Percentiles rank a stretch among this genome's conserved stretches.
Evolutionary conservation across 1,284 basidiomycete genomes (phyloP).

Genomic region (Marasmius sp.): DNA sequence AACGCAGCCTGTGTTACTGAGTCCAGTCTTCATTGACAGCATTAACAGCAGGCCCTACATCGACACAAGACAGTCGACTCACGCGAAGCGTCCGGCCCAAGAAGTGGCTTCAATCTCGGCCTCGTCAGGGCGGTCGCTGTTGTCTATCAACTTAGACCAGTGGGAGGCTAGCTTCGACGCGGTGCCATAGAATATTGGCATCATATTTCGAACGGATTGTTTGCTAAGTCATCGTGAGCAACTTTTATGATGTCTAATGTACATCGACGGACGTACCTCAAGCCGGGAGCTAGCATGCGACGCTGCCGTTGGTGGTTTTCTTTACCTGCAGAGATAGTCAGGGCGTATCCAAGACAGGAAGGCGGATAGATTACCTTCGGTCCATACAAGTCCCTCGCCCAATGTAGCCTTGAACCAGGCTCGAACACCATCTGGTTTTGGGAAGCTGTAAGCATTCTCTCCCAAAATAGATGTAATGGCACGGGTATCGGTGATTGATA

Average conservation of each 20-base stretch:
- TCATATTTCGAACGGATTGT: constrained; percentile 50
- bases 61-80: constrained; percentile 18
- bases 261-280: constrained; percentile 37
- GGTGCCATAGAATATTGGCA: constrained; percentile 49
- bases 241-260: neutral
- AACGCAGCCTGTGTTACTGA: constrained; percentile 56
- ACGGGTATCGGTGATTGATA: constrained; percentile 52
- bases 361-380: constrained; percentile 43
- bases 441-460: constrained; percentile 52
- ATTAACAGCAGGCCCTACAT: neutral
- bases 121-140: constrained; percentile 28
- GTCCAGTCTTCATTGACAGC: constrained; percentile 41
- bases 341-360: neutral
- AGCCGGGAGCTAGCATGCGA: constrained; percentile 48
- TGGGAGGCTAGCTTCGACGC: constrained; percentile 46
- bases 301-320: constrained; percentile 54
- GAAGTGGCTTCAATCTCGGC: constrained; percentile 52
- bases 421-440: constrained; percentile 57
- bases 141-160: constrained; percentile 46
- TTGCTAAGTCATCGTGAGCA: constrained; percentile 31
- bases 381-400: constrained; percentile 62
- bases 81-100: constrained; percentile 63
- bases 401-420: constrained; percentile 58
- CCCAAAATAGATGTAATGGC: constrained; percentile 54
- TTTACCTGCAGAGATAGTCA: constrained; percentile 36